Conservation (phyloP, 75 land plant genomes). For the Sequoia sempervirens region DNA sequence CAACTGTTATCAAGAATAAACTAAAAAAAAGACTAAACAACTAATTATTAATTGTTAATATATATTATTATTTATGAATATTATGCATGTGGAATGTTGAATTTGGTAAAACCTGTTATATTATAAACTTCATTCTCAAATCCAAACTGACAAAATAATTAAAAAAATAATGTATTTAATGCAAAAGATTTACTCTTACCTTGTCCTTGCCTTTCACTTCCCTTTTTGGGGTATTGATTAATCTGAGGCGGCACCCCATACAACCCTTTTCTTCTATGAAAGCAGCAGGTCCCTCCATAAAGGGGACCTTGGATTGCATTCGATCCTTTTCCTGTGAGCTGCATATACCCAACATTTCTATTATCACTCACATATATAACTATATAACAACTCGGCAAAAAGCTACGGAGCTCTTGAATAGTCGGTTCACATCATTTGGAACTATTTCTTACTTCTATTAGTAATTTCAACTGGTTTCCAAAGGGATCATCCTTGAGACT, state of each 20-base stretch:
- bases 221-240: no score
- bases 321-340: neutral
- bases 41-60: no score
- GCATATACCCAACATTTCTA: neutral
- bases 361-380: neutral
- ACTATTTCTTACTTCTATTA: neutral
- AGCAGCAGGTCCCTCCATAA: constrained; percentile 19
- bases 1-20: no score
- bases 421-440: neutral
- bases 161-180: no score
- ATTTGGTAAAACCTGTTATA: no score
- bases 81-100: no score
- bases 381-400: neutral
- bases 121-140: no score
- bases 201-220: no score
- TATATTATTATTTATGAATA: no score
- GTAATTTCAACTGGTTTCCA: neutral
- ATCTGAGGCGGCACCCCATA: constrained; percentile 9
- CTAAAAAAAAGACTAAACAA: no score
- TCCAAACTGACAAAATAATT: no score
- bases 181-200: no score
- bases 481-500: constrained; percentile 1
- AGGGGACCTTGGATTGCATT: constrained; percentile 17
- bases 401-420: neutral
- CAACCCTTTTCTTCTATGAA: constrained; percentile 23